phyloP scores from a whole-genome alignment of 306 rosid genomes.

The Citrullus amarus region DNA sequence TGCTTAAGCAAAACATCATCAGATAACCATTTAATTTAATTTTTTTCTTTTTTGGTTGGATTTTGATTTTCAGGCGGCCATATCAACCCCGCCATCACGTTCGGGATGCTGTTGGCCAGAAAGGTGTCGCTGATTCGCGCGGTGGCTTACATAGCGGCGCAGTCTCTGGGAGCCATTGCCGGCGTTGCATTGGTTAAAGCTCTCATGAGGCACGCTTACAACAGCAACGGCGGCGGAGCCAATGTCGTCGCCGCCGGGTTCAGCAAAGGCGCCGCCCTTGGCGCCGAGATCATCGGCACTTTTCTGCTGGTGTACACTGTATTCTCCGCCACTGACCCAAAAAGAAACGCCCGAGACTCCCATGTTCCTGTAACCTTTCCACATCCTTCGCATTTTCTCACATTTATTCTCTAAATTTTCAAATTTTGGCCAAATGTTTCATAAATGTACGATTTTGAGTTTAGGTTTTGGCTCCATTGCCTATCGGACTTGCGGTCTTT shows the following conservation, averaged over 20 bases:
- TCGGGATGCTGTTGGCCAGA: conserved; percentile 35
- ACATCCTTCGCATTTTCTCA: too few species aligned
- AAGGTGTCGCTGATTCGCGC: conserved; percentile 41
- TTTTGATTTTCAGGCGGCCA: conserved; percentile 24
- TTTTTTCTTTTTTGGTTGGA: too few species aligned
- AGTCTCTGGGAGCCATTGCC: conserved; percentile 37
- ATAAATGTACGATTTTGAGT: too few species aligned
- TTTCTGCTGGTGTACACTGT: conserved; percentile 49
- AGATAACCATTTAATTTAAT: too few species aligned
- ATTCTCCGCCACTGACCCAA: conserved; percentile 48
- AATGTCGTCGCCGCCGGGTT: conserved; percentile 13
- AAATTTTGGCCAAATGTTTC: too few species aligned
- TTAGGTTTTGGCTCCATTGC: conserved; percentile 38
- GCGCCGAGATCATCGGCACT: conserved; percentile 37
- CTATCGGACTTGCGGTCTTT: conserved; percentile 46
- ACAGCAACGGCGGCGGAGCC: conserved; percentile 28
- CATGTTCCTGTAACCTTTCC: conserved; percentile 17
- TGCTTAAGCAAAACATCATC: too few species aligned
- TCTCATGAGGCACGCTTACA: conserved; percentile 26
- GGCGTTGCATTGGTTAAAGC: conserved; percentile 45
- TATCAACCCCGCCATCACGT: conserved; percentile 45
- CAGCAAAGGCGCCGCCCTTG: too few species aligned
- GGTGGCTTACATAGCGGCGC: conserved; percentile 24
- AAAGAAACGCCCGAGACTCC: conserved; percentile 39
- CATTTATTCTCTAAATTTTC: too few species aligned